Conservation (phyloP, 2,329 filamentous ascomycete genomes). For the Aspergillus ochraceoroseus region DNA sequence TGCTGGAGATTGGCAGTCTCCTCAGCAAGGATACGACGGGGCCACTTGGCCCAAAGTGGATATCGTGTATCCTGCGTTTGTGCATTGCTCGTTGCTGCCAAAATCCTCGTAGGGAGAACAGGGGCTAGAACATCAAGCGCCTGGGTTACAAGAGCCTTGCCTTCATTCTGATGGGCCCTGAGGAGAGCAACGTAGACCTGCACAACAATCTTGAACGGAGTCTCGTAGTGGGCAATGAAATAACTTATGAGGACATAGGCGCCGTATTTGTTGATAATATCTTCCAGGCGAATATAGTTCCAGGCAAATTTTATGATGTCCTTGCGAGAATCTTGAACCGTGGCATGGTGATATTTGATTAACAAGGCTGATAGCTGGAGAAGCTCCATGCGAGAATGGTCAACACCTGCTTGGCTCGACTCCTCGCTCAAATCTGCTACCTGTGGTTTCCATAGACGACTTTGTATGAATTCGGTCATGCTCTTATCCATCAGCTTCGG, state of each 20-base stretch:
- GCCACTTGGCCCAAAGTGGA: slow-evolving; percentile 83
- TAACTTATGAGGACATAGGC: slow-evolving; percentile 96
- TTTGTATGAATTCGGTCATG: slow-evolving; percentile 84
- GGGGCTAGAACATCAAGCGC: slow-evolving; percentile 93
- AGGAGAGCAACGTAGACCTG: slow-evolving; percentile 91
- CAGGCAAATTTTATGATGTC: slow-evolving; percentile 99
- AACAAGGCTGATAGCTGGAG: slow-evolving; percentile 91
- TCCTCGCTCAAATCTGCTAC: slow-evolving; percentile 78
- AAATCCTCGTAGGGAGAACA: slow-evolving; percentile 79
- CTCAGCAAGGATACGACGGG: slow-evolving; percentile 84
- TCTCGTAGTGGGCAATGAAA: slow-evolving; percentile 96
- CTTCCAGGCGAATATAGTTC: slow-evolving; percentile 97
- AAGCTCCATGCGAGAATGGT: slow-evolving; percentile 93
- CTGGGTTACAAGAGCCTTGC: slow-evolving; percentile 84
- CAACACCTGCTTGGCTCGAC: slow-evolving; percentile 74
- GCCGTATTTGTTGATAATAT: slow-evolving; percentile 98
- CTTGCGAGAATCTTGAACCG: slow-evolving; percentile 86
- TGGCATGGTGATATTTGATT: slow-evolving; percentile 86
- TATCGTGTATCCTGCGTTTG: slow-evolving; percentile 64
- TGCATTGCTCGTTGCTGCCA: slow-evolving; percentile 41
- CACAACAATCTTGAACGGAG: slow-evolving; percentile 88
- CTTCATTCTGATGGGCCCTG: slow-evolving; percentile 92
- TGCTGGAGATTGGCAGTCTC: slow-evolving; percentile 94
- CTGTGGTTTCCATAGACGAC: slow-evolving; percentile 89
- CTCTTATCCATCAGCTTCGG: slow-evolving; percentile 76